Evolutionary conservation across 352 stramenopile genomes (phyloP), one percentile per base, ranked within the genome.

Genomic region (Pythium volutum): DNA sequence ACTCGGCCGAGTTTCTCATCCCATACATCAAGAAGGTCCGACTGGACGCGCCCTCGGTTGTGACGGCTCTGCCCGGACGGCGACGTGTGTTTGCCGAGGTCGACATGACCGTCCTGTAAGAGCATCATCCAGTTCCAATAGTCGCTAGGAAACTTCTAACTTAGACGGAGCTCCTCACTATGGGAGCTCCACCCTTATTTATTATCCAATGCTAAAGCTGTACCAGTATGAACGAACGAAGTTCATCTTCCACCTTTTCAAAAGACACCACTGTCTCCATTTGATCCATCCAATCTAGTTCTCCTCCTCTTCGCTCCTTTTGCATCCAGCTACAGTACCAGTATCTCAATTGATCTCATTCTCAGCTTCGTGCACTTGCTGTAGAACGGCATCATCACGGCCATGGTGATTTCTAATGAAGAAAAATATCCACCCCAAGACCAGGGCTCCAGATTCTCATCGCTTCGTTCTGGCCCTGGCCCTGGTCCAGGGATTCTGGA

Each of bases 31-130:
- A 60, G 20, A 87, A 81, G 59, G 55, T 86, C 6, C 58, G 59
- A 7, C 60, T 81, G 6, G 48, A 67, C 22, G 14, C 43, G 3
- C 68, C 70, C 6, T 61, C 69, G 33, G 34, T 66, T 18, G 62
- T 67, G 38, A 65, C 70, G 11, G 60, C 76, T 3, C 67, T 89
- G 51, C 62, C 81, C 20, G 79, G 76, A 1, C 63, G 84, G 14
- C 74, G 81, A 22, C 73, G 84, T 36, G 84, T 93, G 31, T 93
- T 91, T 55, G 81, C 84, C 8, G 81, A 93, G 50, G 84, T 93
- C 46, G 79, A 93, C 62, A 88, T 93, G 22, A 47, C n/a, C 23
- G 47, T 53, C 23, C 41, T 53, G 2, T 64, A 59, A 27, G 55
- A 2, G 12, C 36, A 5, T 16, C 36, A 7, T 43, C 14, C 33